Conservation (phyloP, 768 basidiomycete species). For the Hydnomerulius pinastri region DNA sequence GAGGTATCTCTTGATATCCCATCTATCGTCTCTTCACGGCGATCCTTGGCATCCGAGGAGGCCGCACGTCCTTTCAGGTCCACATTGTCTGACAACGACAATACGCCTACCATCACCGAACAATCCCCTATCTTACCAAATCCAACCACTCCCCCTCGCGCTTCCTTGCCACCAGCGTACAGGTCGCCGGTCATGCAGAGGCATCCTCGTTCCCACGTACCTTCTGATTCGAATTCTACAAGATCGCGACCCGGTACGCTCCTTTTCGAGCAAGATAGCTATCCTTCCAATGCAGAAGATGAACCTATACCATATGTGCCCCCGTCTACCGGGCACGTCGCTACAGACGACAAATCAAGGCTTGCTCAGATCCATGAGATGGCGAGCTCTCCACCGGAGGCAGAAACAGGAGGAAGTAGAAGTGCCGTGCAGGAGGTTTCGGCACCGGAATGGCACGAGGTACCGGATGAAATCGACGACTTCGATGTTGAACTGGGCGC, state of each 20-base stretch:
- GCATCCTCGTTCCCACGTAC: constrained; percentile 12
- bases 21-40: constrained; percentile 25
- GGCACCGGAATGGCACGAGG: constrained; percentile 57
- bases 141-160: constrained; percentile 20
- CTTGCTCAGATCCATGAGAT: constrained; percentile 53
- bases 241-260: constrained; percentile 13
- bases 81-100: neutral
- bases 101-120: constrained; percentile 2
- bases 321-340: constrained; percentile 54
- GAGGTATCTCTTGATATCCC: constrained; percentile 5
- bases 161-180: constrained; percentile 47
- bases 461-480: constrained; percentile 39
- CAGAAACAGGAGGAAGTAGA: constrained; percentile 15
- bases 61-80: constrained; percentile 5
- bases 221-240: constrained; percentile 6
- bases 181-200: constrained; percentile 30
- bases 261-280: constrained; percentile 5
- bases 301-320: constrained; percentile 31
- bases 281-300: constrained; percentile 5
- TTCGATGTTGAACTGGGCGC: constrained; percentile 9
- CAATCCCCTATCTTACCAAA: constrained; percentile 2
- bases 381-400: constrained; percentile 52
- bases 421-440: constrained; percentile 35
- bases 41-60: constrained; percentile 26
- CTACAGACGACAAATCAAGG: constrained; percentile 64